Evolutionary conservation across 2,329 filamentous ascomycete species (phyloP), one percentile per base, ranked within the genome.

Genomic region (Beauveria rudraprayagi): DNA sequence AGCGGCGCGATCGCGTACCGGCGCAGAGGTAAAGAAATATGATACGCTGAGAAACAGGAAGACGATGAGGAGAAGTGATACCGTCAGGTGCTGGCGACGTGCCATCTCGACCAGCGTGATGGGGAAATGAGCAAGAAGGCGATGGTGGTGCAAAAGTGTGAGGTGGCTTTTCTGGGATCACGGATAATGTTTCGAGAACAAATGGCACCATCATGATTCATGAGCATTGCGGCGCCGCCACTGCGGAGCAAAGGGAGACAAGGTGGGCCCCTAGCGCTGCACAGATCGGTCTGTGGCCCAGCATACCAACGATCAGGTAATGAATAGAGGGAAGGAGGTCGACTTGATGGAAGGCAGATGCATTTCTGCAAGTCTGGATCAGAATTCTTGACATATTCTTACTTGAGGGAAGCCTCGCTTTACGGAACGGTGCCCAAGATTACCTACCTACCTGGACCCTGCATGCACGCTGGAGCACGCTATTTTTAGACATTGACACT

Each of bases 1-100:
- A 3, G 56, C 47, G 22, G 50, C 56, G 8, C n/a, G 28, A 55
- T 53, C 37, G 61, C 55, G 26, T 41, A 65, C 64, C 62, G 52
- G 63, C 43, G 62, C 60, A 61, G 55, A 28, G 8, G 62, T 48
- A 66, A 86, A 82, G 64, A 83, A 77, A 65, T 87, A 82, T 46
- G 83, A 81, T 61, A 89, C 66, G 67, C 83, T 79, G 59, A 84
- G 75, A 68, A 87, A 79, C 63, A 81, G 73, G 62, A 81, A 75
- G 66, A 85, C 76, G 65, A 79, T 78, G 65, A 87, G 68, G 54
- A 85, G 70, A 64, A 87, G 68, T 55, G 82, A 74, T 65, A 83
- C 69, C 34, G 82, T 76, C 62, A 86, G 70, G 66, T 84, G 80
- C 64, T 78, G 77, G 64, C 78, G 73, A 48, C 82, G 79, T 63